Evolutionary conservation across 75 land plant genomes (phyloP), one percentile per base, ranked within the genome.

Genomic region (Isoetes taiwanensis): DNA sequence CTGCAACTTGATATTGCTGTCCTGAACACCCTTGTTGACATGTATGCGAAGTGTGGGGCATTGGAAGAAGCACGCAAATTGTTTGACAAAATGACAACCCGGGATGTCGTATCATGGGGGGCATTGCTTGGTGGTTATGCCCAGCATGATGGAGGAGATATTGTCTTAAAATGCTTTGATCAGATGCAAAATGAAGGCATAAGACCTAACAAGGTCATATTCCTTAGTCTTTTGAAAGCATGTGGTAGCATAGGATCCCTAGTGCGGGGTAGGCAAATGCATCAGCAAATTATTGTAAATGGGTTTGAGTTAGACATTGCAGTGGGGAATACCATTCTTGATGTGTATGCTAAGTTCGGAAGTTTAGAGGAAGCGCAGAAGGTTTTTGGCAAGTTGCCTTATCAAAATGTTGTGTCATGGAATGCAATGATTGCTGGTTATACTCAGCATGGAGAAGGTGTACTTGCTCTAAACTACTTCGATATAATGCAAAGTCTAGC

Each of bases 71-170:
- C 71, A 0, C 43, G 46, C 33, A 30, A 30, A 30, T 63, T 76
- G 52, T 79, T 73, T 33, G 63, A 74, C 3, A 63, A 60, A 59
- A 74, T 66, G n/a, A n/a, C n/a, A n/a, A n/a, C n/a, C n/a, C n/a
- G 20, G 23, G 43, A 40, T n/a, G n/a, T n/a, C n/a, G n/a, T n/a
- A n/a, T n/a, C n/a, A n/a, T n/a, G n/a, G n/a, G n/a, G n/a, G n/a
- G n/a, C n/a, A n/a, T n/a, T n/a, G n/a, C n/a, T n/a, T n/a, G n/a
- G n/a, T n/a, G n/a, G n/a, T n/a, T n/a, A n/a, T n/a, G n/a, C n/a
- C n/a, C n/a, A n/a, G n/a, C n/a, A n/a, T n/a, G n/a, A n/a, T n/a
- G n/a, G n/a, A n/a, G n/a, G n/a, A n/a, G n/a, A n/a, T n/a, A n/a
- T n/a, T n/a, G n/a, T n/a, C n/a, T n/a, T n/a, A n/a, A n/a, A n/a